Evolutionary conservation across 306 rosid genomes (phyloP), one percentile per base, ranked within the genome.

Genomic region (Lathyrus sativus): DNA sequence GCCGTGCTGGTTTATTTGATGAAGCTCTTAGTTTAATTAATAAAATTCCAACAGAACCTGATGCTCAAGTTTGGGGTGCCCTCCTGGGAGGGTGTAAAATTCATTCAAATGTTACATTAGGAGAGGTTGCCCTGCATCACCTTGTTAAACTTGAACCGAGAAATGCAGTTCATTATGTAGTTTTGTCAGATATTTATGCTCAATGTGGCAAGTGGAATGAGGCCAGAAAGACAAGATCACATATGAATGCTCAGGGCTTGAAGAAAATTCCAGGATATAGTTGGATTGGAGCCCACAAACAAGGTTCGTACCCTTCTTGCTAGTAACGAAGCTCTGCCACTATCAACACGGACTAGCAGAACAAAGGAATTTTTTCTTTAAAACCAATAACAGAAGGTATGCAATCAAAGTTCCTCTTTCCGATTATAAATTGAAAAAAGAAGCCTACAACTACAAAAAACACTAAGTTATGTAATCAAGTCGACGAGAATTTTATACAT

Each of bases 31-130:
- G 57, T 64, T 76, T 87, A 49, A 83, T 89, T 12, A 62, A 62
- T 19, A 44, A 49, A 51, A 89, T 83, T 80, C 87, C 93, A 26
- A 69, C 69, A 79, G 80, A 81, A 65, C 86, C 93, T 1, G 80
- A 78, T 78, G 92, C 87, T 2, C 81, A 78, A 64, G 83, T 87
- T 39, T 89, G 96, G 96, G 96, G 96, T 14, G 92, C 93, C n/a
- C 85, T 89, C 26, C 55, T 89, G 57, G 90, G 93, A 70, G 89
- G 86, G 4, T 85, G 96, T 80, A 81, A 77, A 78, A 72, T 83
- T 71, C 85, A 89, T 81, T 89, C 86, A 9, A 87, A 89, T 74
- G 76, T 74, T 35, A 68, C 79, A 74, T 74, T 87, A 33, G 91
- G 87, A 69, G 87, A 89, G 80, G 57, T 83, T 80, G 81, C 85